Base-by-base conservation (phyloP, 73 alveolate species). In the Paramecium bursaria region DNA sequence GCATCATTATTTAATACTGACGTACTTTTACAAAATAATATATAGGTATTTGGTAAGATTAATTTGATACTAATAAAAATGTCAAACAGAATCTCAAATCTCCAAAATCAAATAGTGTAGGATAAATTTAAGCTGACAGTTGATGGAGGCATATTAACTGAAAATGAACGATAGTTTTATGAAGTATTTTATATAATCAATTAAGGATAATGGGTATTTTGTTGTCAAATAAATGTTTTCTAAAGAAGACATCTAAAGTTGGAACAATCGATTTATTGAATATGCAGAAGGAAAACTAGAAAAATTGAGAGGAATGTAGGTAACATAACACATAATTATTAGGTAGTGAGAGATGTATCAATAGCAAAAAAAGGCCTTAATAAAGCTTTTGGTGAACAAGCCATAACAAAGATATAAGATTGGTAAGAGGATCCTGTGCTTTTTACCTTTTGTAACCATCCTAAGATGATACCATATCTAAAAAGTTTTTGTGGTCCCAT, bases 401-500 rank as follows among this genome's bases (percentile, higher is more conserved):
- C 90, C 2, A 79, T 79, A 1, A 74, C 85, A 57, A 79, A 79
- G 50, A 79, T 79, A 23, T 26, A 79, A 26, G 90, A 79, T 31
- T 79, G 90, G 90, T 33, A 79, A 35, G 90, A 79, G 51, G 90
- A 79, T 39, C 39, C 31, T 22, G 29, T 55, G 2, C 13, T 79
- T 14, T 79, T 79, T 74, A 74, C 30, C 31, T 79, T 54, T 57
- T 79, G 90, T 49, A 14, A 44, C 23, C 85, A 79, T 42, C 74
- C 14, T 2, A 79, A 79, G 26, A 49, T 60, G 2, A 31, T 79
- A 14, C 29, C 30, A 57, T 79, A 79, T 39, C 31, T 79, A 3
- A 49, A 57, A 25, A 47, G 75, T 49, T 79, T 79, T 55, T 79
- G 90, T 55, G 90, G 90, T 31, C 85, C 74, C 0, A 85, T 55